Evolutionary conservation across 331 rosid species (phyloP).

Genomic region (Acacia pycnantha): DNA sequence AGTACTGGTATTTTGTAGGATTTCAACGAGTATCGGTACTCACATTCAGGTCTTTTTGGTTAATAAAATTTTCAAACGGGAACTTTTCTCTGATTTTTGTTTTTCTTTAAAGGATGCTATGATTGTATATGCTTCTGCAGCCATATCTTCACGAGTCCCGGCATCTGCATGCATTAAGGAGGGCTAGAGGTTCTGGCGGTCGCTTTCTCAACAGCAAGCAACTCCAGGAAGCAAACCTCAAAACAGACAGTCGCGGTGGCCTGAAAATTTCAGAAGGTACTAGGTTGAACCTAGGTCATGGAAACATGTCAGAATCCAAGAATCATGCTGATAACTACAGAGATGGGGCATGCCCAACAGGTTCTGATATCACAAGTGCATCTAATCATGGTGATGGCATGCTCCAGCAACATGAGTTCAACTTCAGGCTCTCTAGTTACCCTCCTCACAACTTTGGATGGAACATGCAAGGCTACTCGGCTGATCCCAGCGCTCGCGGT

Average conservation of each 20-base stretch:
- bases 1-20: too few species aligned
- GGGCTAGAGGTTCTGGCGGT: constrained; percentile 89
- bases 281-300: constrained; percentile 22
- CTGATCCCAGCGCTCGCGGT: neutral
- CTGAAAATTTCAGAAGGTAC: constrained; percentile 27
- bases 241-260: constrained; percentile 1
- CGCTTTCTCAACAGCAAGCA: constrained; percentile 73
- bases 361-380: constrained; percentile 53
- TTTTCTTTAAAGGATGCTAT: neutral
- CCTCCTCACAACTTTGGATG: constrained; percentile 44
- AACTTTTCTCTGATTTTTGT: neutral
- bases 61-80: too few species aligned
- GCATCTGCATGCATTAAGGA: constrained; percentile 79
- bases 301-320: constrained; percentile 36
- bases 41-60: too few species aligned
- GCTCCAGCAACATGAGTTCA: constrained; percentile 42
- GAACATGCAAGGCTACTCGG: constrained; percentile 27
- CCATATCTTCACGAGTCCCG: constrained; percentile 92
- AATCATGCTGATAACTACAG: constrained; percentile 32
- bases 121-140: constrained; percentile 37
- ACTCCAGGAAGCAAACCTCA: constrained; percentile 35
- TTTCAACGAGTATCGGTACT: too few species aligned
- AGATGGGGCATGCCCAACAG: constrained; percentile 46
- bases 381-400: constrained; percentile 41
- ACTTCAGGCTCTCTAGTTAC: constrained; percentile 52